These are phyloP conservation scores for Botrytis fragariae DNA, from an alignment of 2,329 filamentous ascomycete species.

Conservation along the genomic window DNA sequence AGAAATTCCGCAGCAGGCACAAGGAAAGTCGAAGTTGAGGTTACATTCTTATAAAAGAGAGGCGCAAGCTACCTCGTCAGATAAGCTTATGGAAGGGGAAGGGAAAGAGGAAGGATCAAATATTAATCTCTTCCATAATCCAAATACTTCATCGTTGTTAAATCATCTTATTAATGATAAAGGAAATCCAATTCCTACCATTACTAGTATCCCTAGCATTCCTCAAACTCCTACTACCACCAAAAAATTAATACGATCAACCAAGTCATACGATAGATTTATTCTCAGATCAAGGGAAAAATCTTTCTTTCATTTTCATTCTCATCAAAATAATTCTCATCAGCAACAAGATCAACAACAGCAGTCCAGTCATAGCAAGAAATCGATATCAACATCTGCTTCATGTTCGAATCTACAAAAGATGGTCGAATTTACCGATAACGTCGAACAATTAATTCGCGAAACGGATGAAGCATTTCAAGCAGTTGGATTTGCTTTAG, in stretches of 20 bases:
- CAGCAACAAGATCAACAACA: not conserved
- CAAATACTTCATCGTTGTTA: not conserved
- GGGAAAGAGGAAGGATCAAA: not conserved
- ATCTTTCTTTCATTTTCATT: not conserved
- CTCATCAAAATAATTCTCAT: not conserved
- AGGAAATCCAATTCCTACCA: not conserved
- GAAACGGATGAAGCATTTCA: slow-evolving; percentile 53
- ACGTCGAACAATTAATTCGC: slow-evolving; percentile 46
- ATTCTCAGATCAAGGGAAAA: not conserved
- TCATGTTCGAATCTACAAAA: slow-evolving; percentile 32
- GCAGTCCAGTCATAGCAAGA: not conserved
- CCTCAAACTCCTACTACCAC: not conserved
- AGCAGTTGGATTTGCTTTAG: slow-evolving; percentile 45
- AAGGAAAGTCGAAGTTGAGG: not conserved
- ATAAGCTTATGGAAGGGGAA: slow-evolving; percentile 15
- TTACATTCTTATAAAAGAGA: slow-evolving; percentile 14
- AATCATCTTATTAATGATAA: slow-evolving; percentile 8
- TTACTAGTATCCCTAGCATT: not conserved
- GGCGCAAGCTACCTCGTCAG: slow-evolving; percentile 20
- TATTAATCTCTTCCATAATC: slow-evolving; percentile 15
- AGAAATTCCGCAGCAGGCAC: slow-evolving; percentile 18
- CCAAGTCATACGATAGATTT: slow-evolving; percentile 2
- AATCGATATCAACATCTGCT: slow-evolving; percentile 14
- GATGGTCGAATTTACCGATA: slow-evolving; percentile 26
- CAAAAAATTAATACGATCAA: not conserved